Base-by-base conservation (phyloP, 1,284 basidiomycete genomes). In the Taiwanofungus camphoratus region DNA sequence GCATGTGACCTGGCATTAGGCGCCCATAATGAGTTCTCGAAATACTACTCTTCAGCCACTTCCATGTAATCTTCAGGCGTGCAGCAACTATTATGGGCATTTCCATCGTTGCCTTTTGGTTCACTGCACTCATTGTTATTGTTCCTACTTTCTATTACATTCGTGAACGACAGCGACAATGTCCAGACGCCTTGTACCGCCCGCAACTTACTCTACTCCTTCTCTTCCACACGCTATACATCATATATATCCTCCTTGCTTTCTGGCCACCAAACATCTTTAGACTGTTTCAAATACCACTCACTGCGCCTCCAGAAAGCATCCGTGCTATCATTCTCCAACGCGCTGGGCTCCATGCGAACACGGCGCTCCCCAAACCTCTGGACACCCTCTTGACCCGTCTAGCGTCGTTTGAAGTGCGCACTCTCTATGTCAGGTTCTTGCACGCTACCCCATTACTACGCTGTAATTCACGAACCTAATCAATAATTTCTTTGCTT, bases 191-290 rank as follows among this genome's bases (percentile, higher is more conserved):
- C 48, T 35, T 34, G 15, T 43, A 45, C 45, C 44, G 43, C 39
- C 44, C 6, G 39, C 27, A 15, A 26, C 52, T 64, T 56, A 61
- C 62, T 11, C 30, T 69, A 15, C 56, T 76, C 31, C 59, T 82
- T 2, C 61, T 75, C n/a, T 48, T 73, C 20, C 80, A 87, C 54
- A 70, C 79, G 0, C 54, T 84, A 13, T 75, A 72, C 53, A 62
- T 73, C 11, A 53, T 81, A 8, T 72, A 76, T 54, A 60, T 55
- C 27, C 44, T 84, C n/a, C 55, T 74, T 12, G 58, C 76, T 12
- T 56, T 60, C 27, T 70, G 69, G 40, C 81, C 84, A 5, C 68
- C 69, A 24, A 87, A 87, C 55, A 52, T 88, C 22, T 88, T 86
- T 58, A 65, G 64, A 20, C 55, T 64, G 2, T 64, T 87, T 15